phyloP scores from a whole-genome alignment of 2,329 filamentous ascomycete genomes.

The Apiospora phragmitis region DNA sequence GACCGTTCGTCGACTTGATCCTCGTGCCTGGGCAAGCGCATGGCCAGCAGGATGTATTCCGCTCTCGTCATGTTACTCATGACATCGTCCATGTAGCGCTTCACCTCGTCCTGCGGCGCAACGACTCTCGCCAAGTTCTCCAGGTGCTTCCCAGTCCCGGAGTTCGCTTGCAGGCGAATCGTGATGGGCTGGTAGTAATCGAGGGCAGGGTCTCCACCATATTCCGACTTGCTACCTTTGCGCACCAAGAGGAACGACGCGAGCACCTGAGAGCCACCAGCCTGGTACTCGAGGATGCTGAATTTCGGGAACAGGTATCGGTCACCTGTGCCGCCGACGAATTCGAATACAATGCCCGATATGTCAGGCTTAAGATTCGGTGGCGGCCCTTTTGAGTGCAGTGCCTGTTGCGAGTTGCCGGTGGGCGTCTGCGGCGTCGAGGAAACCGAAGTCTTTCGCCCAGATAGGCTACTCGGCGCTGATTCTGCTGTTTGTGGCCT shows the following conservation, averaged over 20 bases:
- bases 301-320: constrained; percentile 78
- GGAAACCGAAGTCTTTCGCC: constrained; percentile 29
- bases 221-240: constrained; percentile 67
- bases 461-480: constrained; percentile 29
- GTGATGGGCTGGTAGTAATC: constrained; percentile 79
- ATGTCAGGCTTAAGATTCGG: constrained; percentile 58
- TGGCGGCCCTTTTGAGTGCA: constrained; percentile 61
- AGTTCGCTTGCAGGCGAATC: constrained; percentile 56
- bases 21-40: constrained; percentile 58
- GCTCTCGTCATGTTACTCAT: constrained; percentile 70
- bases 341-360: constrained; percentile 69
- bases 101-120: constrained; percentile 62
- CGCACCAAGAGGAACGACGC: constrained; percentile 78
- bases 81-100: constrained; percentile 68
- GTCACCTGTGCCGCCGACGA: constrained; percentile 67
- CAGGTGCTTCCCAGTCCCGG: constrained; percentile 56
- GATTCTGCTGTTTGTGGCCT: constrained; percentile 22
- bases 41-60: constrained; percentile 66
- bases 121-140: constrained; percentile 63
- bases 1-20: constrained; percentile 29
- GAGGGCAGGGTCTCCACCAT: constrained; percentile 60
- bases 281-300: constrained; percentile 70
- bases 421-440: constrained; percentile 20
- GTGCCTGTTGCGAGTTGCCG: constrained; percentile 46
- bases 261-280: constrained; percentile 60